phyloP scores from a whole-genome alignment of 2,329 filamentous ascomycete species.

The Calonectria multiphialidica region DNA sequence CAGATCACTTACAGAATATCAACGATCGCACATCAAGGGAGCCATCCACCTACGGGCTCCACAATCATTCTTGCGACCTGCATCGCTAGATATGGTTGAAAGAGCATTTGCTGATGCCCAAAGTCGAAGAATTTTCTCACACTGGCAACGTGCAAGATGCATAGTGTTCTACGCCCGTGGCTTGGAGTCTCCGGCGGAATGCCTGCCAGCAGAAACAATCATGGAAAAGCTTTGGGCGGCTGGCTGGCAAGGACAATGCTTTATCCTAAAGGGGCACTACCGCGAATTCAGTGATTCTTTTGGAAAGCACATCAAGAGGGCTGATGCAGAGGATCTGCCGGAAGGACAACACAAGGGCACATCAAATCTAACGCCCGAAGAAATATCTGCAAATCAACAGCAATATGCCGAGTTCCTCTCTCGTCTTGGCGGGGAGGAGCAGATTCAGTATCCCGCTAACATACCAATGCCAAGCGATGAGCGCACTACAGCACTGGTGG shows the following conservation, averaged over 20 bases:
- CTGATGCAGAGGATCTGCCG: conserved; percentile 54
- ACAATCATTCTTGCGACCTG: conserved; percentile 59
- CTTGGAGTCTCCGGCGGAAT: conserved; percentile 63
- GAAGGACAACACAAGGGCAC: conserved; percentile 47
- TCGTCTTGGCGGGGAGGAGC: conserved; percentile 57
- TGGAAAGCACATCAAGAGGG: conserved; percentile 61
- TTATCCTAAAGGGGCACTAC: conserved; percentile 68
- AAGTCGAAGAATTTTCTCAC: conserved; percentile 59
- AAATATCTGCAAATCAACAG: conserved; percentile 47
- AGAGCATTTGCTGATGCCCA: conserved; percentile 62
- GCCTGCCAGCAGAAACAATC: conserved; percentile 60
- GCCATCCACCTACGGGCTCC: conserved; percentile 66
- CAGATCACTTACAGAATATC: conserved; percentile 59
- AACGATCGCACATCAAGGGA: conserved; percentile 63
- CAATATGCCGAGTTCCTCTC: conserved; percentile 60
- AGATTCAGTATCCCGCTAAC: conserved; percentile 51
- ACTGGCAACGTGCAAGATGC: conserved; percentile 60
- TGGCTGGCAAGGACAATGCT: conserved; percentile 64
- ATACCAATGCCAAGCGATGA: conserved; percentile 54
- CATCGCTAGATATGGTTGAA: conserved; percentile 64
- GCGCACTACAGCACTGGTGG: conserved; percentile 54
- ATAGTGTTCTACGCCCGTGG: conserved; percentile 66
- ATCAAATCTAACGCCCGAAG: conserved; percentile 29
- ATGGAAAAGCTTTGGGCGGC: conserved; percentile 58
- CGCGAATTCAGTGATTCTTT: conserved; percentile 67